Conservation (phyloP, 2,329 filamentous ascomycete species). For the Periglandula ipomoeae region DNA sequence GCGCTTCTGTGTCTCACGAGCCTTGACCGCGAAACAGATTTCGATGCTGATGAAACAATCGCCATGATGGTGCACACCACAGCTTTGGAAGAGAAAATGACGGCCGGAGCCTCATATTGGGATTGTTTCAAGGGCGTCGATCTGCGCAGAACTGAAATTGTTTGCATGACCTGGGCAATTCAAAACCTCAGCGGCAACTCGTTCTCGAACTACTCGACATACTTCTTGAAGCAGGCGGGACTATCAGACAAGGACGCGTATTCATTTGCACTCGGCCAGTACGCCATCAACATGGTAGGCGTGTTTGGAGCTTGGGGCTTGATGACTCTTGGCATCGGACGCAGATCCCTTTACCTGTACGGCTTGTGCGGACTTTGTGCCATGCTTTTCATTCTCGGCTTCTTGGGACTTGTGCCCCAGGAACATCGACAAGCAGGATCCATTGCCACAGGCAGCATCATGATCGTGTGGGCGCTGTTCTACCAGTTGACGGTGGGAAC, state of each 20-base stretch:
- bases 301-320: constrained; percentile 76
- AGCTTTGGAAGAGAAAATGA: constrained; percentile 67
- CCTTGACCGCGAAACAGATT: constrained; percentile 54
- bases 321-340: constrained; percentile 66
- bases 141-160: constrained; percentile 64
- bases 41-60: constrained; percentile 75
- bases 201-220: constrained; percentile 57
- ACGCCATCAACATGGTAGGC: constrained; percentile 67
- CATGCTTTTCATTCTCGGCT: constrained; percentile 78
- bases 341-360: constrained; percentile 65
- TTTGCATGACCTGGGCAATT: constrained; percentile 55
- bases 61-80: constrained; percentile 92
- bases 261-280: constrained; percentile 53
- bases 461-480: constrained; percentile 72
- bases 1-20: constrained; percentile 58
- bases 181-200: constrained; percentile 55
- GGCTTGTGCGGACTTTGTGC: constrained; percentile 63
- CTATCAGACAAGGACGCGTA: constrained; percentile 43
- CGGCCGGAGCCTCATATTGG: constrained; percentile 61
- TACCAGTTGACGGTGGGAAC: constrained; percentile 86
- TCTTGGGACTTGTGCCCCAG: constrained; percentile 64
- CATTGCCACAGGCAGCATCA: constrained; percentile 74
- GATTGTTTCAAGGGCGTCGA: constrained; percentile 81
- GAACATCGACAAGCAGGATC: constrained; percentile 50
- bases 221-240: constrained; percentile 53